Percentiles rank a stretch among this genome's conserved stretches.
These are phyloP conservation scores for Malus hybrid DNA, from an alignment of 331 rosid genomes.

Conservation along the genomic window DNA sequence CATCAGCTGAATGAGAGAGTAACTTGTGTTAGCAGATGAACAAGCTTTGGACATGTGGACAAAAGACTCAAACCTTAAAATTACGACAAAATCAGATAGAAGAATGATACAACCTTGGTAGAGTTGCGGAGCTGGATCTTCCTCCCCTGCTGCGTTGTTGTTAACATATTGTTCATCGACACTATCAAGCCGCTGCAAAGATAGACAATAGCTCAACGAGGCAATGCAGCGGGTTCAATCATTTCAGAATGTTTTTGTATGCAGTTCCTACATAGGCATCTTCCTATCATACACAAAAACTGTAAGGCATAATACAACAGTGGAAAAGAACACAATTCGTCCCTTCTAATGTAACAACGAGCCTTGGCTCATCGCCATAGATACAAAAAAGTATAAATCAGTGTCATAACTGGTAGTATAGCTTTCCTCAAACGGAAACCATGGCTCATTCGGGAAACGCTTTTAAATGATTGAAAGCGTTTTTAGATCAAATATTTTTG, in stretches of 20 bases:
- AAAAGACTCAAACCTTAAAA: neutral
- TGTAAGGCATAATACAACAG: neutral
- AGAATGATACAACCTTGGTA: slow-evolving; percentile 30
- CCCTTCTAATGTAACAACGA: neutral
- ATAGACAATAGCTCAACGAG: neutral
- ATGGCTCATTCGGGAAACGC: too few relatives aligned
- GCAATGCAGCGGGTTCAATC: neutral
- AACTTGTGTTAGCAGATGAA: slow-evolving; percentile 9
- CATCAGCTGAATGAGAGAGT: slow-evolving; percentile 40
- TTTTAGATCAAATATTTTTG: too few relatives aligned
- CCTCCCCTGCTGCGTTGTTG: slow-evolving; percentile 26
- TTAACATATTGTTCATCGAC: neutral
- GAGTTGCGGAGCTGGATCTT: slow-evolving; percentile 31
- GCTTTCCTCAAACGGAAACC: neutral
- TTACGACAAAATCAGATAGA: neutral
- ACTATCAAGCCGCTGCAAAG: neutral
- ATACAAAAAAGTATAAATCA: neutral
- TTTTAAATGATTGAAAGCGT: too few relatives aligned
- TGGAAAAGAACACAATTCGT: neutral
- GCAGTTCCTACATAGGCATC: neutral
- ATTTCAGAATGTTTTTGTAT: neutral
- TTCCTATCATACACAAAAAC: neutral
- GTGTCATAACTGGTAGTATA: neutral
- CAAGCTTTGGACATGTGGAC: neutral
- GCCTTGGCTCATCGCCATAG: neutral